These are phyloP conservation scores for Daldinia bambusicola DNA, from an alignment of 495 filamentous ascomycete genomes.

Conservation along the genomic window DNA sequence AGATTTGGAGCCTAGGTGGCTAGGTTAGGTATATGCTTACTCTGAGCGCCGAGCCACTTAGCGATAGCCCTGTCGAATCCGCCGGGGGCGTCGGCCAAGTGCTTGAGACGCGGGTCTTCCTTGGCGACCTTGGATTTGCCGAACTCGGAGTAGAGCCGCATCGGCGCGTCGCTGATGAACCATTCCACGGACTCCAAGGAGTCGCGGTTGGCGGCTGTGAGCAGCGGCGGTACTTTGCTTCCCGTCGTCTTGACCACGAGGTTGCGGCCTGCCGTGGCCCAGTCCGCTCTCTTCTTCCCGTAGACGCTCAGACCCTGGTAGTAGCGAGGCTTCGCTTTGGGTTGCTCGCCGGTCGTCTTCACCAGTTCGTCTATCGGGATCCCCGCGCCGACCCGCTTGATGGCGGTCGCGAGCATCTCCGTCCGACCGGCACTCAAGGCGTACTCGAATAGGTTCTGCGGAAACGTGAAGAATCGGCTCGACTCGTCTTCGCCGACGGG, in stretches of 20 bases:
- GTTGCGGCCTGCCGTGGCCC: conserved; percentile 67
- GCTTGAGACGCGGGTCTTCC: conserved; percentile 65
- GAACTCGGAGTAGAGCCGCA: conserved; percentile 71
- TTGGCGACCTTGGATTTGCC: conserved; percentile 61
- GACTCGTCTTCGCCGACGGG: conserved; percentile 36
- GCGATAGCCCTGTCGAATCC: conserved; percentile 69
- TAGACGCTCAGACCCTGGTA: conserved; percentile 78
- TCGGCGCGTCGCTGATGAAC: conserved; percentile 73
- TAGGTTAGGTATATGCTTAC: conserved; percentile 45
- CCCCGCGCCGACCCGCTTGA: conserved; percentile 66
- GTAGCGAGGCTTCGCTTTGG: conserved; percentile 68
- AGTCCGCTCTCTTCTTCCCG: conserved; percentile 72
- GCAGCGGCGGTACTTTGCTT: conserved; percentile 61
- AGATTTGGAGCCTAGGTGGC: conserved; percentile 42
- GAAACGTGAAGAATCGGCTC: conserved; percentile 50
- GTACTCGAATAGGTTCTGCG: conserved; percentile 42
- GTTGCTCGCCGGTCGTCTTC: conserved; percentile 65
- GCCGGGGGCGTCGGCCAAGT: conserved; percentile 61
- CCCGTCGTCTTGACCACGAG: conserved; percentile 40
- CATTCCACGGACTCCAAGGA: conserved; percentile 72
- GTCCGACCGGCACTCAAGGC: conserved; percentile 50
- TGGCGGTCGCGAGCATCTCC: conserved; percentile 54
- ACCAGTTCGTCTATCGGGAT: conserved; percentile 72
- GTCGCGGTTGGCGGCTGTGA: conserved; percentile 66
- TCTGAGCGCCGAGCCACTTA: conserved; percentile 68